Evolutionary conservation across 164 flowering plant species (phyloP).

Genomic region (Nymphaea thermarum): DNA sequence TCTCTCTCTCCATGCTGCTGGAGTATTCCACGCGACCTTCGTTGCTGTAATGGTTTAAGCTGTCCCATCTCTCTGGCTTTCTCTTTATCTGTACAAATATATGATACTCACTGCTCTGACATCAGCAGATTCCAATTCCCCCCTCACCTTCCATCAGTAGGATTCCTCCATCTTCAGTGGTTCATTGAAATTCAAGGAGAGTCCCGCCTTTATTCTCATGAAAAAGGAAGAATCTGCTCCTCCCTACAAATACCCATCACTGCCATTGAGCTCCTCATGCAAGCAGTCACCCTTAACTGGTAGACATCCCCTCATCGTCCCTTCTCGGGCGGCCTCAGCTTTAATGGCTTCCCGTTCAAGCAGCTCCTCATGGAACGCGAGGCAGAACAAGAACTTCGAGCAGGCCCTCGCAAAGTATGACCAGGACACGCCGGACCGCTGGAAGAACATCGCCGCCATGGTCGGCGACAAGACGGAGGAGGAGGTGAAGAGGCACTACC

Average conservation of each 20-base stretch:
- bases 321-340: too few relatives aligned
- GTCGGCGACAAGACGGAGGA: slow-evolving; percentile 11
- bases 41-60: too few relatives aligned
- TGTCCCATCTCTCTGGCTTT: too few relatives aligned
- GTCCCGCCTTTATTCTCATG: background rate
- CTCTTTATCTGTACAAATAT: too few relatives aligned
- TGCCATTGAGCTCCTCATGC: background rate
- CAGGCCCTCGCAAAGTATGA: slow-evolving; percentile 12
- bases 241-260: background rate
- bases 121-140: background rate
- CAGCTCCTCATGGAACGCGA: slow-evolving; percentile 8
- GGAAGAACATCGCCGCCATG: slow-evolving; percentile 9
- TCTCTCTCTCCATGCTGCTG: too few relatives aligned
- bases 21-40: too few relatives aligned
- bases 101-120: background rate
- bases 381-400: slow-evolving; percentile 11
- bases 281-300: background rate
- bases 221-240: background rate
- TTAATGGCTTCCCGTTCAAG: slow-evolving; percentile 9
- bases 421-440: slow-evolving; percentile 14
- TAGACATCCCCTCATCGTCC: background rate
- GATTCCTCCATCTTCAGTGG: background rate
- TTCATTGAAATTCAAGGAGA: too few relatives aligned
- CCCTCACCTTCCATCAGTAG: background rate
- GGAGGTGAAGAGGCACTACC: slow-evolving; percentile 14